Evolutionary conservation across 495 filamentous ascomycete species (phyloP), one percentile per base, ranked within the genome.

Genomic region (Tirmania nivea): DNA sequence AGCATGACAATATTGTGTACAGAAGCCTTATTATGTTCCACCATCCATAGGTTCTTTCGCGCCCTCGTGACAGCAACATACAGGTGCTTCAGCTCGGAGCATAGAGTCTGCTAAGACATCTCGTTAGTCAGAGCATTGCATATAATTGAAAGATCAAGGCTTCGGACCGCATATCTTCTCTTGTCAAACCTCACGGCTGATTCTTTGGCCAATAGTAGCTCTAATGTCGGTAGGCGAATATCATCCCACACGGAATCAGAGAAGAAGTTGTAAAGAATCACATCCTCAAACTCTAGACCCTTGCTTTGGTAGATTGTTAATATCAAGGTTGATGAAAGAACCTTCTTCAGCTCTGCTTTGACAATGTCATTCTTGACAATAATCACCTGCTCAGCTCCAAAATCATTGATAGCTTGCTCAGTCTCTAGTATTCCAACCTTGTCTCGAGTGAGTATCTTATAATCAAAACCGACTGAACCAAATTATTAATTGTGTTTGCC

Each of bases 271-370:
- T 59, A 68, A 1, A 69, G 20, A 10, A 69, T 53, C 0, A 69
- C 68, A 52, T 69, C 70, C 5, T 72, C 68, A 51, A 72, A 72
- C 50, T 72, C 70, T 68, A 72, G 72, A 10, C 70, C 70, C 45
- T 72, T 72, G 35, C 66, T 68, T 53, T 72, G 58, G 1, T 68
- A 57, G 39, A 72, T 67, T 8, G 70, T 72, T 0, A 70, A 57
- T 45, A 45, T 19, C 25, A 31, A 31, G 3, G 14, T 45, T 8
- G 20, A 71, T 60, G 4, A 71, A 51, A 0, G 68, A 14, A 4
- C 3, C 17, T 14, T 19, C 17, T 45, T 45, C 17, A 20, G 59
- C 55, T 11, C 63, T 57, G 49, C 50, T 37, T 70, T 71, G 1
- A 57, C 42, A 9, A 50, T 35, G 16, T 64, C 56, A 17, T 72